Evolutionary conservation across 1,139 yeast species (phyloP).

Genomic region (Lodderomyces theae): DNA sequence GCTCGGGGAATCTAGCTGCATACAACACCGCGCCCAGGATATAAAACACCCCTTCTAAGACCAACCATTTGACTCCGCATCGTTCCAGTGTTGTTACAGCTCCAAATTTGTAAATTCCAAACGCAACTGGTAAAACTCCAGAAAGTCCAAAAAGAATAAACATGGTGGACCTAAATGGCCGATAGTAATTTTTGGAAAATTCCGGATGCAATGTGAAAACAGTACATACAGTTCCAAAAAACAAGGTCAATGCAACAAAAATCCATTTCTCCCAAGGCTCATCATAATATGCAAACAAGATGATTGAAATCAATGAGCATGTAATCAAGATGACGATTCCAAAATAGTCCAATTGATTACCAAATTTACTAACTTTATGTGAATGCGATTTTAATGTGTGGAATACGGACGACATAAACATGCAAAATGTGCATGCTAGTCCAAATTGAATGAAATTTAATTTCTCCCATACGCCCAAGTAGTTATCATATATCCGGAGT

Average conservation of each 20-base stretch:
- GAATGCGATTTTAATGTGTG: slow-evolving; percentile 82
- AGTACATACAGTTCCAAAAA: slow-evolving; percentile 62
- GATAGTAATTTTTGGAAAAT: slow-evolving; percentile 67
- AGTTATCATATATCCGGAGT: slow-evolving; percentile 41
- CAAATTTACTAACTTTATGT: slow-evolving; percentile 52
- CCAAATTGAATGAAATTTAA: slow-evolving; percentile 40
- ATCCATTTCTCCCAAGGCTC: slow-evolving; percentile 33
- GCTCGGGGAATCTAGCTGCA: slow-evolving; percentile 78
- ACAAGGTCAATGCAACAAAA: slow-evolving; percentile 49
- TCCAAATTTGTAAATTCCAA: slow-evolving; percentile 42
- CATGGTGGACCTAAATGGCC: slow-evolving; percentile 75
- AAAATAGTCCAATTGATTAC: slow-evolving; percentile 81
- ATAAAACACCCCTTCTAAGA: slow-evolving; percentile 69
- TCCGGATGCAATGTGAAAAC: slow-evolving; percentile 60
- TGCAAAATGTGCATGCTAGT: slow-evolving; percentile 48
- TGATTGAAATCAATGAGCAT: slow-evolving; percentile 69
- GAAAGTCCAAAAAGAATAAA: slow-evolving; percentile 80
- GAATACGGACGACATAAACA: slow-evolving; percentile 71
- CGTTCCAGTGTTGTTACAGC: slow-evolving; percentile 44
- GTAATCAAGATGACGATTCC: slow-evolving; percentile 80
- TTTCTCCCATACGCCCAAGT: slow-evolving; percentile 41
- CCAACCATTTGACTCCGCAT: slow-evolving; percentile 59
- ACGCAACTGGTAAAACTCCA: slow-evolving; percentile 66
- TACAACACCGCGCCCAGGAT: slow-evolving; percentile 77
- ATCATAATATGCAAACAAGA: slow-evolving; percentile 66